Evolutionary conservation across 169 alveolate genomes (phyloP).

Genomic region (Plasmodium cynomolgi): DNA sequence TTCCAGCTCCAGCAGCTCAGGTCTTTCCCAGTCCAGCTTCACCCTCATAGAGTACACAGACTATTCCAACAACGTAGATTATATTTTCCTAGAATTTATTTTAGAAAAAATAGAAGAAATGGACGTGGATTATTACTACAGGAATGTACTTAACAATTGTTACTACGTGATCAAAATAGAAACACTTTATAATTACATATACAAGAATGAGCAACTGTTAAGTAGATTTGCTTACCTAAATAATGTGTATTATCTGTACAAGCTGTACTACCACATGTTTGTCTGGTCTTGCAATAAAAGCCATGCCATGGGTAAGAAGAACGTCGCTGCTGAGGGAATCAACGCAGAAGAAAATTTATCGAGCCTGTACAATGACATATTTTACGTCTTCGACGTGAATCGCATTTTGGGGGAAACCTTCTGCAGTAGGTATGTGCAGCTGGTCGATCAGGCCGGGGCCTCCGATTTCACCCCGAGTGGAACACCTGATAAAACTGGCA

Average conservation of each 20-base stretch:
- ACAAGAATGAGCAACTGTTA: constrained; percentile 23
- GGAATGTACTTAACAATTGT: constrained; percentile 49
- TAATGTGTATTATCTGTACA: constrained; percentile 54
- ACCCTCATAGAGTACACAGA: constrained; percentile 38
- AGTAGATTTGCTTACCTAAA: constrained; percentile 42
- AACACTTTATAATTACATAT: constrained; percentile 66
- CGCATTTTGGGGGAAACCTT: constrained; percentile 33
- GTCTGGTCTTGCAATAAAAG: constrained; percentile 35
- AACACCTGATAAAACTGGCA: not conserved
- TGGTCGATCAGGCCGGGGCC: not conserved
- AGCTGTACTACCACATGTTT: constrained; percentile 58
- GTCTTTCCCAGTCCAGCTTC: constrained; percentile 22
- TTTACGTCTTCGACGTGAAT: constrained; percentile 23
- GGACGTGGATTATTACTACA: constrained; percentile 43
- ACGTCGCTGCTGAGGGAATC: not conserved
- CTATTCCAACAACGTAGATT: constrained; percentile 14
- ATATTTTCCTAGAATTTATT: constrained; percentile 47
- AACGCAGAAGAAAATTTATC: not conserved
- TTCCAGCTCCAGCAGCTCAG: not conserved
- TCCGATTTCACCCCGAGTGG: not conserved
- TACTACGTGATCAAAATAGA: constrained; percentile 67
- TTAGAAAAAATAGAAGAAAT: constrained; percentile 38
- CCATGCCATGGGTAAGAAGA: not conserved
- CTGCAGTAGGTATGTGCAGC: constrained; percentile 3
- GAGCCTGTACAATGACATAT: not conserved